phyloP scores from a whole-genome alignment of 768 basidiomycete genomes.

The Favolaschia claudopus region DNA sequence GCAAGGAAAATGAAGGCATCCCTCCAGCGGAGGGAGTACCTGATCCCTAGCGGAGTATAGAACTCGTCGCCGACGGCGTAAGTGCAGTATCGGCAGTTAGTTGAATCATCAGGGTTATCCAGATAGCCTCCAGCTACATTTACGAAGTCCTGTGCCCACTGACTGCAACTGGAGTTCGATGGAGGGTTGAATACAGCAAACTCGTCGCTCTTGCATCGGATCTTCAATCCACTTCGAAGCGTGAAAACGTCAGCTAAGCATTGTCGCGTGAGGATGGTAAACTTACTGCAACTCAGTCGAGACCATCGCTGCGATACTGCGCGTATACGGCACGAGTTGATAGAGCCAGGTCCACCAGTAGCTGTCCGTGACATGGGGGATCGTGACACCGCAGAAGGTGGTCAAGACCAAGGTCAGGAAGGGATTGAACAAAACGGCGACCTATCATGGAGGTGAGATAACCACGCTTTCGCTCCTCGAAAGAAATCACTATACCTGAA shows the following conservation, averaged over 20 bases:
- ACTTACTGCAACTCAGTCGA: not conserved
- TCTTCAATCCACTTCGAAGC: slow-evolving; percentile 70
- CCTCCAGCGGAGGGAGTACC: slow-evolving; percentile 67
- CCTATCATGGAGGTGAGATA: slow-evolving; percentile 40
- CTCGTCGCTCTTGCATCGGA: slow-evolving; percentile 72
- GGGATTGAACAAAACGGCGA: slow-evolving; percentile 84
- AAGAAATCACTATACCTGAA: slow-evolving; percentile 54
- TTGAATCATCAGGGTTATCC: slow-evolving; percentile 66
- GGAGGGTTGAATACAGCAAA: slow-evolving; percentile 79
- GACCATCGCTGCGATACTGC: slow-evolving; percentile 69
- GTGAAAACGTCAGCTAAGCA: slow-evolving; percentile 24
- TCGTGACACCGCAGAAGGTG: slow-evolving; percentile 83
- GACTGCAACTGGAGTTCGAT: slow-evolving; percentile 70
- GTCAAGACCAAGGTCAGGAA: slow-evolving; percentile 70
- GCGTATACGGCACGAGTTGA: slow-evolving; percentile 73
- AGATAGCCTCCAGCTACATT: slow-evolving; percentile 74
- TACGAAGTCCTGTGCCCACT: slow-evolving; percentile 78
- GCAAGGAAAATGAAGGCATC: slow-evolving; percentile 73
- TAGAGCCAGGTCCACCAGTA: slow-evolving; percentile 75
- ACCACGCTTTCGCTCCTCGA: slow-evolving; percentile 38
- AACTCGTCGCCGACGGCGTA: slow-evolving; percentile 75
- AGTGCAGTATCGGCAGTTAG: slow-evolving; percentile 76
- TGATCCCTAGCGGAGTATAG: slow-evolving; percentile 72
- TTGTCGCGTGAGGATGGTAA: too few species aligned
- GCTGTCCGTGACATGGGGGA: slow-evolving; percentile 66